phyloP scores from a whole-genome alignment of 73 alveolate genomes.

The Paramecium biaurelia region DNA sequence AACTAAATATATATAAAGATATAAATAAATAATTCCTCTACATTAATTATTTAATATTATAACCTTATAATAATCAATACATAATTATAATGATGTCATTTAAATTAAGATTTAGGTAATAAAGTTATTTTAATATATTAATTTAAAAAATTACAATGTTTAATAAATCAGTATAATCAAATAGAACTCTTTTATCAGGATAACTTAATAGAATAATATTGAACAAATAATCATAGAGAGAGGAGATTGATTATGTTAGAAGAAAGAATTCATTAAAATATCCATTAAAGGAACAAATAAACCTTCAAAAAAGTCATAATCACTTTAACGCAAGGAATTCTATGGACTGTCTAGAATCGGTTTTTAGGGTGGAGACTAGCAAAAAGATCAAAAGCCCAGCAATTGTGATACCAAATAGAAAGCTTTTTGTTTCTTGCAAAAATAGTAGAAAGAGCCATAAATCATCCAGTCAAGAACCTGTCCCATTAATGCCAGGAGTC shows the following conservation, averaged over 20 bases:
- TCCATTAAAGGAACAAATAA: background rate
- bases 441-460: background rate
- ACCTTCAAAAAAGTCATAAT: background rate
- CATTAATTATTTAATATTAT: too few species aligned
- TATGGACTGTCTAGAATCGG: background rate
- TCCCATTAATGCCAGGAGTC: background rate
- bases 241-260: background rate
- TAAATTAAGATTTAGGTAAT: background rate
- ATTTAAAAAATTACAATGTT: background rate
- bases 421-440: constrained; percentile 1
- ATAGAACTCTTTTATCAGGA: background rate
- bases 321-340: constrained; percentile 2
- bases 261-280: background rate
- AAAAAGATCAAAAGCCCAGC: background rate
- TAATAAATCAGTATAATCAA: background rate
- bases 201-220: background rate
- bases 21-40: background rate
- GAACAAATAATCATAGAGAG: background rate
- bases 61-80: background rate
- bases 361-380: background rate
- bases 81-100: background rate
- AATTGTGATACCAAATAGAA: background rate
- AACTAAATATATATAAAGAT: background rate
- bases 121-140: background rate
- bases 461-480: background rate